phyloP scores from a whole-genome alignment of 768 basidiomycete species.

The Trametes meyenii region DNA sequence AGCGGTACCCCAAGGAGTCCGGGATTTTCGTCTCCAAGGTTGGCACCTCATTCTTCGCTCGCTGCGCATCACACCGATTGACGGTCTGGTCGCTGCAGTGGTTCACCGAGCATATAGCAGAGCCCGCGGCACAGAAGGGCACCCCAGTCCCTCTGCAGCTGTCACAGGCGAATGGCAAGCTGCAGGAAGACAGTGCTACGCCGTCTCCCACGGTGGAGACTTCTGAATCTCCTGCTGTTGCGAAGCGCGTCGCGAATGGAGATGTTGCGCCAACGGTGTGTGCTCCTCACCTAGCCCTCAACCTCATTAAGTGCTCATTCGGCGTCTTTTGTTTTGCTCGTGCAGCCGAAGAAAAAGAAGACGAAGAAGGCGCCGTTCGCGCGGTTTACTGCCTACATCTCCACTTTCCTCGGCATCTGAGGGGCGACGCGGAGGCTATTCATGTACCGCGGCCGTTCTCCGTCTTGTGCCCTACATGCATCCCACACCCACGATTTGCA shows the following conservation, averaged over 20 bases:
- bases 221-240: background rate
- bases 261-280: conserved; percentile 16
- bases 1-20: conserved; percentile 66
- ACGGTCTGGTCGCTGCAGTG: conserved; percentile 23
- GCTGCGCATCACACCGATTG: no score
- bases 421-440: background rate
- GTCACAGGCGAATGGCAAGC: background rate
- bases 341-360: conserved; percentile 29
- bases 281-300: background rate
- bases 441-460: background rate
- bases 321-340: background rate
- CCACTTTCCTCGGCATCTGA: conserved; percentile 32
- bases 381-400: conserved; percentile 33
- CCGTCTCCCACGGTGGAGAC: conserved; percentile 16
- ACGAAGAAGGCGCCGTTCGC: conserved; percentile 30
- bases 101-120: conserved; percentile 37
- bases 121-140: conserved; percentile 5
- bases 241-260: conserved; percentile 18
- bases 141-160: conserved; percentile 9
- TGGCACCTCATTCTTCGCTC: background rate
- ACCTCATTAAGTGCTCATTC: background rate
- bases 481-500: background rate
- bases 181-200: background rate
- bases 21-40: conserved; percentile 61
- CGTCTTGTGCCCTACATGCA: background rate